Evolutionary conservation across 2,329 filamentous ascomycete genomes (phyloP).

Genomic region (Monilinia fructicola): DNA sequence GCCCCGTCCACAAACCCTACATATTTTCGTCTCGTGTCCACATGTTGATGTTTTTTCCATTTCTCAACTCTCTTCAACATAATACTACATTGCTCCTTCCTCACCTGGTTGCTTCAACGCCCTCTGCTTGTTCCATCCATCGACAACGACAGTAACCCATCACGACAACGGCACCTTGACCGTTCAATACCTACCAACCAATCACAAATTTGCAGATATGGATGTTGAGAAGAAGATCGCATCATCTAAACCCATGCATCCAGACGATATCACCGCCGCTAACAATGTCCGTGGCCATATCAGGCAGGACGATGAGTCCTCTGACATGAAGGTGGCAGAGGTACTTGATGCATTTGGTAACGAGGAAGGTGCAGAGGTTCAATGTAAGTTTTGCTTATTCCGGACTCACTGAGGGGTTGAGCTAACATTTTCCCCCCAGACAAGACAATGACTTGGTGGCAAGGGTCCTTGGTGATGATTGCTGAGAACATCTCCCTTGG

Average conservation of each 20-base stretch:
- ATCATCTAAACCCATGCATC: not conserved
- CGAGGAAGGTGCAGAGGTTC: constrained; percentile 28
- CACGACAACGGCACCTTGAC: not conserved
- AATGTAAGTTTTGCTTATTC: constrained; percentile 22
- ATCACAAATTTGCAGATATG: constrained; percentile 7
- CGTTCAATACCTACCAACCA: not conserved
- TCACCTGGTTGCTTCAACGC: not conserved
- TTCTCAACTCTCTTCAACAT: constrained; percentile 5
- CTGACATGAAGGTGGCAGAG: constrained; percentile 27
- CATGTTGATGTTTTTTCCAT: not conserved
- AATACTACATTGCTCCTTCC: constrained; percentile 5
- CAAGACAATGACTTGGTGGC: constrained; percentile 26
- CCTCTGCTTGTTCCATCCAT: not conserved
- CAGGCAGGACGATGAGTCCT: constrained; percentile 21
- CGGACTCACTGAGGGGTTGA: not conserved
- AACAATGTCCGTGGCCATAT: constrained; percentile 11
- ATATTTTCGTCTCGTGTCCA: constrained; percentile 17
- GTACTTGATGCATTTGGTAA: constrained; percentile 28
- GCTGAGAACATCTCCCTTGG: constrained; percentile 27
- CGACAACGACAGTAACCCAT: not conserved
- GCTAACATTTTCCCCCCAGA: constrained; percentile 6
- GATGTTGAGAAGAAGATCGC: not conserved
- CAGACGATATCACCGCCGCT: constrained; percentile 12
- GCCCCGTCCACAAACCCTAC: constrained; percentile 10
- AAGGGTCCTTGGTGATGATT: constrained; percentile 22